Evolutionary conservation across 371 early-diverging fungal genomes (phyloP).

Genomic region (Mucor saturninus): DNA sequence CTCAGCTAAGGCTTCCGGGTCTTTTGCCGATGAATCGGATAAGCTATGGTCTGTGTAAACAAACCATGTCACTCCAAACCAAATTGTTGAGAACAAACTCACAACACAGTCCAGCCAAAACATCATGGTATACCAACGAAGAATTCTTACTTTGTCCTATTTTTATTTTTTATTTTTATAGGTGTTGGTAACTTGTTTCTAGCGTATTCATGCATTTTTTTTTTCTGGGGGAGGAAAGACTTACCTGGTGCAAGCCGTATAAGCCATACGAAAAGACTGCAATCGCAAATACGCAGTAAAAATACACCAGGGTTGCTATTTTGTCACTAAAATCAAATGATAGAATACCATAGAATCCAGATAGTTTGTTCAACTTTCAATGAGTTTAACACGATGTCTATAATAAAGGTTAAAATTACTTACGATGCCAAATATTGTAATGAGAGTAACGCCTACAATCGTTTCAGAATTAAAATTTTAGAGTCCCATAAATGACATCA

Average conservation of each 20-base stretch:
- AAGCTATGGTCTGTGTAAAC: constrained; percentile 50
- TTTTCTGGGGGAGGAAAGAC: neutral
- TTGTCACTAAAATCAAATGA: constrained; percentile 41
- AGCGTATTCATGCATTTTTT: neutral
- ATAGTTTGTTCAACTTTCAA: constrained; percentile 45
- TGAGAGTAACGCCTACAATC: constrained; percentile 37
- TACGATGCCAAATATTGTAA: constrained; percentile 53
- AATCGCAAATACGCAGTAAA: constrained; percentile 38
- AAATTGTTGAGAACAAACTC: constrained; percentile 35
- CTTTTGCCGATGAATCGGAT: constrained; percentile 34
- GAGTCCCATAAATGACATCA: no score
- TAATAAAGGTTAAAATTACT: constrained; percentile 7
- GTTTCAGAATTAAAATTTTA: neutral
- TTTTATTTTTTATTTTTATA: neutral
- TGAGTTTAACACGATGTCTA: neutral
- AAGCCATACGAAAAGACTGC: constrained; percentile 40
- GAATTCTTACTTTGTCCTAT: constrained; percentile 21
- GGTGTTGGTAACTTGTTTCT: neutral
- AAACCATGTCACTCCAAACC: constrained; percentile 51
- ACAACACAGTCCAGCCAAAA: constrained; percentile 54
- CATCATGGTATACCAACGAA: constrained; percentile 47
- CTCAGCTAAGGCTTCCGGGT: constrained; percentile 34
- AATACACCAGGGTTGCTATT: constrained; percentile 33
- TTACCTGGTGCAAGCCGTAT: constrained; percentile 47
- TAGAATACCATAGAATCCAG: constrained; percentile 49